Conservation (phyloP, 768 basidiomycete genomes). For the Tulasnella sp. region DNA sequence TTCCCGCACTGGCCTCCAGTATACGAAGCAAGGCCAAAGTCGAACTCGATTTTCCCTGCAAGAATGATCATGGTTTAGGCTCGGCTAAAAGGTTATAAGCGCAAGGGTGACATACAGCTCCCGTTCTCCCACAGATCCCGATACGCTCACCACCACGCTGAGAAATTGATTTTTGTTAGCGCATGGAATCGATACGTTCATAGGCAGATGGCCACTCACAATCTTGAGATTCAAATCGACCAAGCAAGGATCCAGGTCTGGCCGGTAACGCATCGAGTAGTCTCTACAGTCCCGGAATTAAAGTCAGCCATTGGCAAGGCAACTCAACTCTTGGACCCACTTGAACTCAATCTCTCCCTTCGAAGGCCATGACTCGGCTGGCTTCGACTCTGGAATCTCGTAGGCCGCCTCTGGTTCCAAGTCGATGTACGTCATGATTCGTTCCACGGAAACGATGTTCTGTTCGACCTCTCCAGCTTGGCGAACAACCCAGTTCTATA, state of each 20-base stretch:
- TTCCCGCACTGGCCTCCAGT: slow-evolving; percentile 57
- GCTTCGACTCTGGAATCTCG: slow-evolving; percentile 50
- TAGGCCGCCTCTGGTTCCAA: slow-evolving; percentile 64
- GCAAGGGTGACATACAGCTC: slow-evolving; percentile 22
- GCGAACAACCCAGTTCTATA: slow-evolving; percentile 71
- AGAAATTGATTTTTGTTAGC: too few species aligned
- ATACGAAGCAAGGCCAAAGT: slow-evolving; percentile 62
- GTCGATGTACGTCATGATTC: slow-evolving; percentile 71
- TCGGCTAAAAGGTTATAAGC: slow-evolving; percentile 8
- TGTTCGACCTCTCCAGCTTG: slow-evolving; percentile 83
- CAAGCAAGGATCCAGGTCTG: slow-evolving; percentile 71
- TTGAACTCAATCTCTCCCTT: slow-evolving; percentile 64
- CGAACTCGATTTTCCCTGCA: slow-evolving; percentile 35
- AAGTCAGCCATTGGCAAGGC: neutral
- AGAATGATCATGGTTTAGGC: neutral
- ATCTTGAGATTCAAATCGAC: slow-evolving; percentile 61
- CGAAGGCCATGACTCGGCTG: slow-evolving; percentile 56
- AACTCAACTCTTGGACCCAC: slow-evolving; percentile 29
- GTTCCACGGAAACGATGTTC: slow-evolving; percentile 82
- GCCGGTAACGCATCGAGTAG: slow-evolving; percentile 70
- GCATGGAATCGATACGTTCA: too few species aligned
- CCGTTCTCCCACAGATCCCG: slow-evolving; percentile 82
- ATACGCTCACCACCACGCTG: slow-evolving; percentile 73
- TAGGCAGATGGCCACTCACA: slow-evolving; percentile 30
- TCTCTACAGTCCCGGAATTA: slow-evolving; percentile 31